These are phyloP conservation scores for Lentinula lateritia DNA, from an alignment of 768 basidiomycete species.

Conservation along the genomic window DNA sequence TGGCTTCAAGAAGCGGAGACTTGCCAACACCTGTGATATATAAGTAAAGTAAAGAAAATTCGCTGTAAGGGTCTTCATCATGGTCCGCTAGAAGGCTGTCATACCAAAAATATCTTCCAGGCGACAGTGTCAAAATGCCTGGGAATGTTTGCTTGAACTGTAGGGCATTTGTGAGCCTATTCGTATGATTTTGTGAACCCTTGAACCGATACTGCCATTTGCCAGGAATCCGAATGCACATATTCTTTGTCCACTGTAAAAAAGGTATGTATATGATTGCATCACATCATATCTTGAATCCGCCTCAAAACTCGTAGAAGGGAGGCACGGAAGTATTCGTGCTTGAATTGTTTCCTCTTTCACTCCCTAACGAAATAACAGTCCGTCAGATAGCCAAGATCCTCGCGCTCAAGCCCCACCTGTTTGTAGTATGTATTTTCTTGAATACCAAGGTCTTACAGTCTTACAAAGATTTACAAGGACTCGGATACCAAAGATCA, in stretches of 20 bases:
- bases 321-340: background rate
- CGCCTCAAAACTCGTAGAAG: background rate
- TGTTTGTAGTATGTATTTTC: background rate
- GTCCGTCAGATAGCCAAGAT: background rate
- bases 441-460: too few species aligned
- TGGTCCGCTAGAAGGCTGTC: too few species aligned
- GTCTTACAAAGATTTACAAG: background rate
- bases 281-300: background rate
- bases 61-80: slow-evolving; percentile 31
- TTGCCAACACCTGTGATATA: slow-evolving; percentile 56
- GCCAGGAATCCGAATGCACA: slow-evolving; percentile 10
- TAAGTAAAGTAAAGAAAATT: slow-evolving; percentile 32
- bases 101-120: slow-evolving; percentile 12
- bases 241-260: background rate
- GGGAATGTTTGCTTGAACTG: slow-evolving; percentile 36
- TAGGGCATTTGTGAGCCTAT: slow-evolving; percentile 22
- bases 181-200: slow-evolving; percentile 31
- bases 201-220: too few species aligned
- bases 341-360: background rate
- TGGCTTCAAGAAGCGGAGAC: slow-evolving; percentile 38
- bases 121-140: slow-evolving; percentile 40
- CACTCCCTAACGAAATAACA: background rate
- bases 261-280: background rate
- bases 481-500: slow-evolving; percentile 10
- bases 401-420: background rate